Base-by-base conservation (phyloP, 345 rosid genomes). In the Mangifera indica region DNA sequence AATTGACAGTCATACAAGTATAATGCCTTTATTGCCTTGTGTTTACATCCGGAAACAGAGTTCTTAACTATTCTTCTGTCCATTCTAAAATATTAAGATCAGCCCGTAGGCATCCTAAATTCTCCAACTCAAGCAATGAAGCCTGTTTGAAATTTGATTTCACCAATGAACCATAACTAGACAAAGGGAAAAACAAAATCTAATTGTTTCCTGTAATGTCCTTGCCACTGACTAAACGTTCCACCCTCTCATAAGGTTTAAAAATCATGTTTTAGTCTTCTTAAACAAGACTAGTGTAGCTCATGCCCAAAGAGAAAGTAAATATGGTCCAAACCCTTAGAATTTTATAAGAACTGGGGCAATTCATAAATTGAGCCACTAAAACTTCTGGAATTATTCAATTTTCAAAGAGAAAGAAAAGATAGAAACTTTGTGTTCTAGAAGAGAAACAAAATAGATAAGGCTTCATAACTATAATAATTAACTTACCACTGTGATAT, bases 401-500 rank as follows among this genome's bases (percentile, higher is more conserved):
- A 4, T 49, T 18, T 49, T 49, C 40, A 20, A 37, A 10, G 21
- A 37, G 21, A 34, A 24, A 26, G 20, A 48, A 55, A 54, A 52
- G 1, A n/a, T 9, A 40, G 12, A 29, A 37, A 37, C 42, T 37
- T 37, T 7, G 5, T 37, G 42, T 37, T 37, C 8, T 37, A 37
- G 42, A 37, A 37, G 42, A 5, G 42, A 37, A 37, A 37, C 42
- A 37, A 37, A 7, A 37, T 37, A 37, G 42, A 37, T 37, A 37
- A 37, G 0, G 8, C 42, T 32, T 51, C 54, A 69, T 12, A 25
- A 10, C 13, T 42, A 54, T 13, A 34, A 18, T 34, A 25, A 20
- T 54, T 37, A 56, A 14, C 79, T 71, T 81, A 90, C 95, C 89
- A 74, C 73, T 78, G 87, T 57, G 90, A 84, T 74, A 89, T 79